These are phyloP conservation scores for Rhodosporidiobolus sp. DNA, from an alignment of 768 basidiomycete species.

Conservation along the genomic window DNA sequence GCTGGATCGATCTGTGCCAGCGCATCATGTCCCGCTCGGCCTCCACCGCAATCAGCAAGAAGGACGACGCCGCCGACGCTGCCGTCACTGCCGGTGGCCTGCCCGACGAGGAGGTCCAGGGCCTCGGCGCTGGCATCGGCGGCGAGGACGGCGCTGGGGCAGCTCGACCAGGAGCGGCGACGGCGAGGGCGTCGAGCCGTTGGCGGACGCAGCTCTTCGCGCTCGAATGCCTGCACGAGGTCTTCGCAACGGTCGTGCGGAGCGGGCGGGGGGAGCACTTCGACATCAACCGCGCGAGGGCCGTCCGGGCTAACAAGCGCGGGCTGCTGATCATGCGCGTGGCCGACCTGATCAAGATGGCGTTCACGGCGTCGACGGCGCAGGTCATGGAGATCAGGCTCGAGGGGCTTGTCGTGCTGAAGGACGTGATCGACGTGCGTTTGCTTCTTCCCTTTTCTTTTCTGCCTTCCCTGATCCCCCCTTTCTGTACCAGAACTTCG, in stretches of 20 bases:
- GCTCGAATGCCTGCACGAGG: constrained; percentile 82
- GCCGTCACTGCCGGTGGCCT: constrained; percentile 53
- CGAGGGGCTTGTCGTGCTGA: constrained; percentile 80
- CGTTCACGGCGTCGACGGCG: constrained; percentile 93
- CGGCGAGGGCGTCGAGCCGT: constrained; percentile 56
- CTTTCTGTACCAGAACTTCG: constrained; percentile 65
- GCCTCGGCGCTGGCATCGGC: constrained; percentile 59
- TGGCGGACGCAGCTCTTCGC: constrained; percentile 98
- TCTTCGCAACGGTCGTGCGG: constrained; percentile 69
- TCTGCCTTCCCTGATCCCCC: background rate
- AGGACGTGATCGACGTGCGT: constrained; percentile 83
- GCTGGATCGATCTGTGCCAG: constrained; percentile 97
- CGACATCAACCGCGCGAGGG: constrained; percentile 64
- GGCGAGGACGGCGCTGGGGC: constrained; percentile 52
- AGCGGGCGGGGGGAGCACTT: constrained; percentile 80
- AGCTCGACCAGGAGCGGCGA: constrained; percentile 45
- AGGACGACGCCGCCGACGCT: constrained; percentile 54
- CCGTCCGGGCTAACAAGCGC: constrained; percentile 46
- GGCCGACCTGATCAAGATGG: constrained; percentile 92
- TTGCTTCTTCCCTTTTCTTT: background rate
- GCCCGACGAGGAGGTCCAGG: constrained; percentile 90
- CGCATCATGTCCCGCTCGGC: constrained; percentile 93
- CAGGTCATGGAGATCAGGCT: constrained; percentile 93
- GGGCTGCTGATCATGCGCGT: constrained; percentile 78
- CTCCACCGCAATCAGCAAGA: constrained; percentile 63